These are phyloP conservation scores for Gomphus bonarii DNA, from an alignment of 1,284 basidiomycete species.

Conservation along the genomic window DNA sequence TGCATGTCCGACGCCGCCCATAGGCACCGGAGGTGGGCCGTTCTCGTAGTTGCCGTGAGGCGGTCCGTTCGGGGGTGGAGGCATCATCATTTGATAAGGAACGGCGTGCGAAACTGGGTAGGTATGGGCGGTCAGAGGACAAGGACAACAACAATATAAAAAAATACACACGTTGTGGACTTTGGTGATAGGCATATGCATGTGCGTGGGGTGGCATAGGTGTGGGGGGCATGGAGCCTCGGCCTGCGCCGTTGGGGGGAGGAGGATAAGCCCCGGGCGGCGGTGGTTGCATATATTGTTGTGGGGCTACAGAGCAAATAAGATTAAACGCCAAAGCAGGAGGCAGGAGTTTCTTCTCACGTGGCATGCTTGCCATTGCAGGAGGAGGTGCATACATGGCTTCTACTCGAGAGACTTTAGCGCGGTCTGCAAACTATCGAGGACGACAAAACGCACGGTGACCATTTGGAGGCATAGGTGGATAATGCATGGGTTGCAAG, in stretches of 20 bases:
- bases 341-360: constrained; percentile 36
- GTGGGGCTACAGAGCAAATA: constrained; percentile 33
- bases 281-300: constrained; percentile 62
- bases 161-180: constrained; percentile 61
- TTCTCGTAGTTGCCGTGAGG: constrained; percentile 65
- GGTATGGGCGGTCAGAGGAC: constrained; percentile 22
- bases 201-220: constrained; percentile 76
- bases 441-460: constrained; percentile 21
- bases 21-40: constrained; percentile 57
- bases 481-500: constrained; percentile 77
- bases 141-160: constrained; percentile 14
- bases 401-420: constrained; percentile 18
- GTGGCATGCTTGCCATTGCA: constrained; percentile 74
- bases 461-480: constrained; percentile 69
- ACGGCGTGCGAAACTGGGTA: constrained; percentile 67
- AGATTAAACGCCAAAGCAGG: constrained; percentile 4
- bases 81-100: constrained; percentile 83
- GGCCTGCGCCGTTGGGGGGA: constrained; percentile 65
- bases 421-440: background rate
- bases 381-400: constrained; percentile 68
- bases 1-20: constrained; percentile 54
- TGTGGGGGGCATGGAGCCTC: constrained; percentile 76
- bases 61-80: constrained; percentile 49
- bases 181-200: constrained; percentile 69
- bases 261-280: constrained; percentile 49